Conservation (phyloP, 2,329 filamentous ascomycete species). For the Penicillium decumbens region DNA sequence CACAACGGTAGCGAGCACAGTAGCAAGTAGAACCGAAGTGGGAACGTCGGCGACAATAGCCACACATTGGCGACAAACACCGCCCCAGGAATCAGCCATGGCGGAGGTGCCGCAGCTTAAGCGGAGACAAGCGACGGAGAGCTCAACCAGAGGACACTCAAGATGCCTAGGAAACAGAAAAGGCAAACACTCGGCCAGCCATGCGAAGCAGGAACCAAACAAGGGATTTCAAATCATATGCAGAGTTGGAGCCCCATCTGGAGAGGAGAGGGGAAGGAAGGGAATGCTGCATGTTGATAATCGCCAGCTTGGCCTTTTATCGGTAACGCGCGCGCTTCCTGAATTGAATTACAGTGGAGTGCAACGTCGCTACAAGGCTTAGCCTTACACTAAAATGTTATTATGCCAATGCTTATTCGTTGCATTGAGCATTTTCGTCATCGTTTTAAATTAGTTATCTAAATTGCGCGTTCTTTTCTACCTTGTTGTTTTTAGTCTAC, state of each 20-base stretch:
- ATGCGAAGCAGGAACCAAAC: conserved; percentile 6
- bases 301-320: conserved; percentile 28
- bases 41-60: conserved; percentile 28
- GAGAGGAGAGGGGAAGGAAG: background rate
- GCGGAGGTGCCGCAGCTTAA: conserved; percentile 4
- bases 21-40: conserved; percentile 25
- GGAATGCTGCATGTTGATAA: conserved; percentile 10
- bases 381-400: conserved; percentile 1
- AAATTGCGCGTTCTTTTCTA: background rate
- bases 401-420: conserved; percentile 5
- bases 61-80: conserved; percentile 33
- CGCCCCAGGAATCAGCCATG: conserved; percentile 29
- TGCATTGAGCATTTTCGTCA: background rate
- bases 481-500: background rate
- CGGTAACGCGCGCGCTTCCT: conserved; percentile 19
- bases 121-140: conserved; percentile 5
- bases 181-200: conserved; percentile 17
- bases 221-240: conserved; percentile 2
- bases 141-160: conserved; percentile 10
- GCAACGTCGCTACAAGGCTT: background rate
- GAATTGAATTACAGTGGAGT: conserved; percentile 15
- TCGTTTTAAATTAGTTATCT: background rate
- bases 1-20: conserved; percentile 26
- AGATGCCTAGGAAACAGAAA: conserved; percentile 11
- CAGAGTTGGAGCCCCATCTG: conserved; percentile 1